These are phyloP conservation scores for Mycena crocata DNA, from an alignment of 768 basidiomycete species.

Conservation along the genomic window DNA sequence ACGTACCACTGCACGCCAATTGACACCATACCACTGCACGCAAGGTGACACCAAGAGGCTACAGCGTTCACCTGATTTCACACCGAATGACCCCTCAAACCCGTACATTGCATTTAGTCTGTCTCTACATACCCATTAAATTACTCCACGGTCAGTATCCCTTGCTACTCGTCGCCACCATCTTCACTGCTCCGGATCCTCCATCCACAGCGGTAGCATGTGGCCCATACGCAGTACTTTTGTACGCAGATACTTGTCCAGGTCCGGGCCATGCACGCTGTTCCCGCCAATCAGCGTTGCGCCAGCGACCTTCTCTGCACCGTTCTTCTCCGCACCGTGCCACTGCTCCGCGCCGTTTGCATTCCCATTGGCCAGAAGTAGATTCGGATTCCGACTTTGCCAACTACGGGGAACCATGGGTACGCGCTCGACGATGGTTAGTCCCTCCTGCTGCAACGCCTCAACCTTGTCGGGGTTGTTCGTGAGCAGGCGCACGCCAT, in stretches of 20 bases:
- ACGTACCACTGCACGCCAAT: background rate
- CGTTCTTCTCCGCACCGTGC: slow-evolving; percentile 42
- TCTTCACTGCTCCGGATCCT: slow-evolving; percentile 6
- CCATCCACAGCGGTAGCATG: slow-evolving; percentile 70
- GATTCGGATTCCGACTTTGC: slow-evolving; percentile 58
- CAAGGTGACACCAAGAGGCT: no score
- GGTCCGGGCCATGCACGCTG: slow-evolving; percentile 81
- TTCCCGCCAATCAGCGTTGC: slow-evolving; percentile 87
- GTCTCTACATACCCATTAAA: background rate
- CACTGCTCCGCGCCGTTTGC: slow-evolving; percentile 36
- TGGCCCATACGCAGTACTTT: slow-evolving; percentile 99
- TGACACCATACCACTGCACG: no score
- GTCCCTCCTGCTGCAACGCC: slow-evolving; percentile 86
- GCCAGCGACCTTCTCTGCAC: slow-evolving; percentile 62
- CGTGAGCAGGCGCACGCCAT: slow-evolving; percentile 84
- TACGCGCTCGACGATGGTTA: slow-evolving; percentile 85
- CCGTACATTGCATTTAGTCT: background rate
- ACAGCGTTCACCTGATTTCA: no score
- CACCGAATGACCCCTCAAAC: background rate
- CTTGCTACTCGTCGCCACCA: background rate
- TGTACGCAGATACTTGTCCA: slow-evolving; percentile 95
- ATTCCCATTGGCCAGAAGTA: no score
- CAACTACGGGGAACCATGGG: slow-evolving; percentile 96
- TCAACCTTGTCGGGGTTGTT: slow-evolving; percentile 98
- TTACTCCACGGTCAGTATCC: background rate